Base-by-base conservation (phyloP, 306 rosid species). In the Quercus rubra region DNA sequence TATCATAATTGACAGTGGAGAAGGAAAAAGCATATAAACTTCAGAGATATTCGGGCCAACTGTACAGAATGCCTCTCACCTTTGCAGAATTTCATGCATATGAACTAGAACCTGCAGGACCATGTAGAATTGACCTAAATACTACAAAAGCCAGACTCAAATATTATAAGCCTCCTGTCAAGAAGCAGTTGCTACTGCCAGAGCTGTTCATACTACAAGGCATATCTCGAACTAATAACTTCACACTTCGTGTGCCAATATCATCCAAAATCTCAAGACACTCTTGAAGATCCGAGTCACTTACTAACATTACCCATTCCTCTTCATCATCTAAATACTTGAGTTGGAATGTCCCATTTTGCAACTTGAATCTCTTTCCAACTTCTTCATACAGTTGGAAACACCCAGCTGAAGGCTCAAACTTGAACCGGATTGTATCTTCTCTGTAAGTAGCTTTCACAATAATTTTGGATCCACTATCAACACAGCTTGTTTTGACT, bases 291-390 rank as follows among this genome's bases (percentile, higher is more conserved):
- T 90, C 98, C 3, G 89, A 82, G 74, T 92, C 92, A 31, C 77
- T 84, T 28, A 86, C 90, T 76, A 94, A 35, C 97, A 90, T 89
- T 71, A 94, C 97, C 98, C 97, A 94, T 79, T 94, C 97, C 67
- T 92, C 87, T 81, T 94, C 96, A 74, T 94, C 97, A 23, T 94
- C 98, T 19, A 92, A 77, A 78, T 92, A 94, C 71, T 86, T 94
- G 78, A 92, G 96, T 74, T 87, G 92, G 79, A 94, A 94, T 28
- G 89, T 68, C 55, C 96, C 97, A 2, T 73, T 81, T 78, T 87
- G 91, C 62, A 94, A 81, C 75, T 82, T 94, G 84, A 94, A 92
- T 81, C 96, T 83, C 79, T 75, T 74, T 25, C 82, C 97, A 74
- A 94, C 85, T 81, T 92, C 98, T 74, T 94, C 96, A 13, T 89